These are phyloP conservation scores for Spatholobus suberectus DNA, from an alignment of 306 rosid genomes.

Conservation along the genomic window DNA sequence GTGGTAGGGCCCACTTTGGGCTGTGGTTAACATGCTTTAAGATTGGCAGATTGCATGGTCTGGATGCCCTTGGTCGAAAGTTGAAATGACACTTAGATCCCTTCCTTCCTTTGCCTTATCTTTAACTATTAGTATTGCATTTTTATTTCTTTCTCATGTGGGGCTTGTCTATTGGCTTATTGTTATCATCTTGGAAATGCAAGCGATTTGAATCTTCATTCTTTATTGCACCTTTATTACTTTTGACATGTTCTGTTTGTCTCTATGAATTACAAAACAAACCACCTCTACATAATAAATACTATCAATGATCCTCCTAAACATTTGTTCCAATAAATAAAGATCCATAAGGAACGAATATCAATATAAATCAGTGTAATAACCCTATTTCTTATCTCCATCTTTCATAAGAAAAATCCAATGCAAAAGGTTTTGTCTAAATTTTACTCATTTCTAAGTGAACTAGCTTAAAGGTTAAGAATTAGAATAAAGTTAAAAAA, in stretches of 20 bases:
- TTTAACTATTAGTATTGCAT: too few relatives aligned
- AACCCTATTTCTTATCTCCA: background rate
- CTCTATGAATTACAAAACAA: background rate
- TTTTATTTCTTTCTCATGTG: background rate
- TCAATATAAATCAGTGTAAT: too few relatives aligned
- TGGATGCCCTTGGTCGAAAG: slow-evolving; percentile 2
- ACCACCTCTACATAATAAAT: background rate
- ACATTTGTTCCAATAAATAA: background rate
- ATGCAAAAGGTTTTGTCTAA: background rate
- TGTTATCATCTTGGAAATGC: slow-evolving; percentile 5
- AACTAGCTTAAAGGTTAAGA: background rate
- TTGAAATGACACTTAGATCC: slow-evolving; percentile 13
- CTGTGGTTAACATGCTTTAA: slow-evolving; percentile 4
- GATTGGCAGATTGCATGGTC: background rate
- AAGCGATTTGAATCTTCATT: background rate
- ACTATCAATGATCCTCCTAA: background rate
- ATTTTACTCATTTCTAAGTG: too few relatives aligned
- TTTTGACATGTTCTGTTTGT: background rate
- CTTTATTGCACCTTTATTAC: slow-evolving; percentile 6
- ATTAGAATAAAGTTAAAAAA: too few relatives aligned
- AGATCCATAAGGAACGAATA: too few relatives aligned
- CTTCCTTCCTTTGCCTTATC: background rate
- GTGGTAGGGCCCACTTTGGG: background rate
- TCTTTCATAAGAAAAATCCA: background rate
- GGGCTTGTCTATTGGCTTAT: background rate